These are phyloP conservation scores for Zangia roseola DNA, from an alignment of 768 basidiomycete genomes.

Conservation along the genomic window DNA sequence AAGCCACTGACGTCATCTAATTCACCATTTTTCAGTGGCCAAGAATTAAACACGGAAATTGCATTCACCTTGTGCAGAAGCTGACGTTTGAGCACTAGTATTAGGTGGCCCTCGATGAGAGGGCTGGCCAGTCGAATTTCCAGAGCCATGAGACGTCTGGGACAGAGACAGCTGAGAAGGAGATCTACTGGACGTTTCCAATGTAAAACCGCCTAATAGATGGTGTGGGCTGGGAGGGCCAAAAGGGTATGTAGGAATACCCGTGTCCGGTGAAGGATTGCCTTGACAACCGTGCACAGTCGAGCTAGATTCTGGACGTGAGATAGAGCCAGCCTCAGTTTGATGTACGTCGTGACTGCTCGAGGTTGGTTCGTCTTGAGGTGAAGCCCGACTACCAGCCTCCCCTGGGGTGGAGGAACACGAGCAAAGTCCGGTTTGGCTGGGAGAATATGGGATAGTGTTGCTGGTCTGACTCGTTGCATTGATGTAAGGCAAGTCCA, in stretches of 20 bases:
- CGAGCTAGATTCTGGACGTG: too few species aligned
- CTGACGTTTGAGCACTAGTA: constrained; percentile 11
- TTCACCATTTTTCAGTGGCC: background rate
- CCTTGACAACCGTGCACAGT: too few species aligned
- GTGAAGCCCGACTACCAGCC: background rate
- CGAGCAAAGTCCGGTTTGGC: background rate
- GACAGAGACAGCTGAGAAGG: constrained; percentile 14
- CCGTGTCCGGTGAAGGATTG: too few species aligned
- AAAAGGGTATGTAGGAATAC: background rate
- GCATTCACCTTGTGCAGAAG: background rate
- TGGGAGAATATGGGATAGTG: background rate
- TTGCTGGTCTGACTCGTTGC: too few species aligned
- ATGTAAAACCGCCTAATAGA: background rate
- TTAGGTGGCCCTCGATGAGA: constrained; percentile 21
- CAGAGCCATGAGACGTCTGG: constrained; percentile 12
- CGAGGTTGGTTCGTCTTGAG: too few species aligned
- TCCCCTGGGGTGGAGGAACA: background rate
- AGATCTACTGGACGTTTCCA: background rate
- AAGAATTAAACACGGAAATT: background rate
- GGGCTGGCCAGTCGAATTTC: constrained; percentile 18
- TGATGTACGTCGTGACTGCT: too few species aligned
- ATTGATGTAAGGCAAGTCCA: too few species aligned
- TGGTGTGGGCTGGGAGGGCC: too few species aligned
- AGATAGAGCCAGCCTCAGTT: too few species aligned
- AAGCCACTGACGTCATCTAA: background rate